Evolutionary conservation across 2,329 filamentous ascomycete genomes (phyloP).

Genomic region (Fusarium annulatum): DNA sequence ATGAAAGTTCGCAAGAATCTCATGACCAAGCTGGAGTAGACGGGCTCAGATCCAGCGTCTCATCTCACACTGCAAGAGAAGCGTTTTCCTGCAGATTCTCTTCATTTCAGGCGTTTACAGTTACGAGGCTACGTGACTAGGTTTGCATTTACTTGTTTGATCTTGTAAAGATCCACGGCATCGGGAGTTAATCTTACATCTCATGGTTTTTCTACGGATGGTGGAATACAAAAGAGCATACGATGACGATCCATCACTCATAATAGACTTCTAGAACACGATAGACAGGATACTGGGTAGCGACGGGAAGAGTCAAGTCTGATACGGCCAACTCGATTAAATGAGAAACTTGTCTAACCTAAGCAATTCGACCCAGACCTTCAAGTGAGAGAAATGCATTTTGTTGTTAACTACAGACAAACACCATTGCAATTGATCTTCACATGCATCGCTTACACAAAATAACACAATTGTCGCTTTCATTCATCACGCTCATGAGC

Average conservation of each 20-base stretch:
- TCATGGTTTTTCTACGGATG: conserved; percentile 7
- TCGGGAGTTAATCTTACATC: conserved; percentile 5
- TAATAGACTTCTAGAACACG: conserved; percentile 28
- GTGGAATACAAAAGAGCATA: conserved; percentile 23
- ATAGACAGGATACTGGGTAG: conserved; percentile 12
- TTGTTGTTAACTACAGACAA: neutral
- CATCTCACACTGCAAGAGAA: neutral
- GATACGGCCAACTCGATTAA: neutral
- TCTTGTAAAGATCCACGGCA: conserved; percentile 11
- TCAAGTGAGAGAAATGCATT: neutral
- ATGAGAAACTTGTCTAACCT: neutral
- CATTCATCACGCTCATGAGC: conserved; percentile 42
- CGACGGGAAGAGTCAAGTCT: conserved; percentile 1
- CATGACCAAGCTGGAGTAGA: conserved; percentile 69
- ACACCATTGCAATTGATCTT: neutral
- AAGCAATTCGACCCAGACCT: neutral
- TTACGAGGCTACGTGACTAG: conserved; percentile 10
- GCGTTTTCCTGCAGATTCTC: neutral
- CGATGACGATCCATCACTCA: conserved; percentile 4
- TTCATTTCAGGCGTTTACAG: conserved; percentile 18
- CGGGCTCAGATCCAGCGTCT: neutral
- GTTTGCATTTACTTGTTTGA: conserved; percentile 12
- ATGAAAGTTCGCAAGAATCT: conserved; percentile 73
- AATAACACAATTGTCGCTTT: conserved; percentile 37
- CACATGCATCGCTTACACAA: neutral